A percentile compares a stretch with the other conserved stretches of the same genome.
Conservation (phyloP, 73 alveolate species). For the Loxodes magnus region DNA sequence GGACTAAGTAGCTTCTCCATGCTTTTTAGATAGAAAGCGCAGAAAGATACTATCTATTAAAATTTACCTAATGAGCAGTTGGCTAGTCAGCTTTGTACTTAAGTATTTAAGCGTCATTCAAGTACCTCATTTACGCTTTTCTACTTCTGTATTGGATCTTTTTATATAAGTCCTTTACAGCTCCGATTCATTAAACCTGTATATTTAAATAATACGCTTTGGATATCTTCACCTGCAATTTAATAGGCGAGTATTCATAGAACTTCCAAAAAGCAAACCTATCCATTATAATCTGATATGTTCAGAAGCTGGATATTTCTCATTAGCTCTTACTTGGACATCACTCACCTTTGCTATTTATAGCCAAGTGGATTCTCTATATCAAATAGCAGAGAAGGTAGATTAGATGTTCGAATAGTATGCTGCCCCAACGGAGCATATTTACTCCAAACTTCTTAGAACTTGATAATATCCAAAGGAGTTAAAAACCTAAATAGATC, state of each 20-base stretch:
- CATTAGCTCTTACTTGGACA: conserved; percentile 18
- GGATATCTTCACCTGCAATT: conserved; percentile 24
- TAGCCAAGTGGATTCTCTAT: conserved; percentile 50
- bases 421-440: conserved; percentile 36
- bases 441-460: conserved; percentile 28
- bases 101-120: no score
- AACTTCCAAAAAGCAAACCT: conserved; percentile 44
- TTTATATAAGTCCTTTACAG: no score
- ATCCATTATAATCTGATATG: conserved; percentile 29
- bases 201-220: no score
- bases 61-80: no score
- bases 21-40: no score
- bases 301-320: conserved; percentile 29
- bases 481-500: conserved; percentile 14
- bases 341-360: conserved; percentile 20
- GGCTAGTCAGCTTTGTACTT: no score
- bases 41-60: no score
- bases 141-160: no score
- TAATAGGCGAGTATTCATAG: conserved; percentile 44
- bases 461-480: conserved; percentile 27
- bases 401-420: conserved; percentile 13
- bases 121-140: no score
- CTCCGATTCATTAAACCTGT: no score
- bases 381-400: conserved; percentile 20
- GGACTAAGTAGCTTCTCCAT: no score